Conservation (phyloP, 2,329 filamentous ascomycete genomes). For the Hypomyces perniciosus region DNA sequence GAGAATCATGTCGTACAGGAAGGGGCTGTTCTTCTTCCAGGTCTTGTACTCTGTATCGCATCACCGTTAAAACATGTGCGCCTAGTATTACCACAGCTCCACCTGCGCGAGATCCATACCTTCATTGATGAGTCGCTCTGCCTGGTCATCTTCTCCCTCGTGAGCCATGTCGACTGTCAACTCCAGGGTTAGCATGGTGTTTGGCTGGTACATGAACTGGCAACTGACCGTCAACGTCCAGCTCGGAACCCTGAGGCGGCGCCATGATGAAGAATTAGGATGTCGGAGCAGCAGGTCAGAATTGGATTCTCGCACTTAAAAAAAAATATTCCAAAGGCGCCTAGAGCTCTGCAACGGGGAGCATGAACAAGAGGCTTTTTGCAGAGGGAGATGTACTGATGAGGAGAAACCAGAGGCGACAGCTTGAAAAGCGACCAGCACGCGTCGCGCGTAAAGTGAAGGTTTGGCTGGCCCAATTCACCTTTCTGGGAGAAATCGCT, state of each 20-base stretch:
- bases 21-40: slow-evolving; percentile 99
- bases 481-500: neutral
- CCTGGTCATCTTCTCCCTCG: slow-evolving; percentile 65
- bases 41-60: slow-evolving; percentile 81
- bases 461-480: too few species aligned
- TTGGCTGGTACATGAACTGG: neutral
- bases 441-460: slow-evolving; percentile 36
- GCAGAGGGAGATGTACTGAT: neutral
- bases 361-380: neutral
- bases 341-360: neutral
- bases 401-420: neutral
- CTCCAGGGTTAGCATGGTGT: neutral
- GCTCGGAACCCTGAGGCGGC: slow-evolving; percentile 29
- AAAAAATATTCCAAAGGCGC: neutral
- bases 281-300: neutral
- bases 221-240: slow-evolving; percentile 31
- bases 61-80: slow-evolving; percentile 4
- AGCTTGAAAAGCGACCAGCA: slow-evolving; percentile 26
- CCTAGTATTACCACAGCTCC: neutral
- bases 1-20: slow-evolving; percentile 96
- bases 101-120: slow-evolving; percentile 39
- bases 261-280: slow-evolving; percentile 24
- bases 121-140: slow-evolving; percentile 92
- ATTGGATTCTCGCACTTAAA: neutral
- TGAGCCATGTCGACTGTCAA: slow-evolving; percentile 37